Percentiles rank a stretch among this genome's conserved stretches.
These are phyloP conservation scores for Bidens hawaiensis DNA, from an alignment of 140 eudicot genomes.

Conservation along the genomic window DNA sequence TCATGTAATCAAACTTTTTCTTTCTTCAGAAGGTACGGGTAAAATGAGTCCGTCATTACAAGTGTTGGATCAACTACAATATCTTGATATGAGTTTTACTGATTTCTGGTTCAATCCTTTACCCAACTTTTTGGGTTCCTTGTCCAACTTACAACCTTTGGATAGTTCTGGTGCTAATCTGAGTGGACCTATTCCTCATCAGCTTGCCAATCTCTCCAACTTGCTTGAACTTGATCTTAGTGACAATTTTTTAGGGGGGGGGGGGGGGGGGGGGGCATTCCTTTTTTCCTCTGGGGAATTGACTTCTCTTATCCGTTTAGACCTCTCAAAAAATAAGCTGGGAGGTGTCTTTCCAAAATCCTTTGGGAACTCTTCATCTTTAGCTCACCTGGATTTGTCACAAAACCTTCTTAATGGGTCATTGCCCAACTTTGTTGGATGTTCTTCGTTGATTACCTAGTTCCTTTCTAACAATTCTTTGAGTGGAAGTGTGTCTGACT, in stretches of 20 bases:
- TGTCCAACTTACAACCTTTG: slow-evolving; percentile 15
- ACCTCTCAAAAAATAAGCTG: slow-evolving; percentile 4
- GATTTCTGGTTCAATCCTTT: slow-evolving; percentile 14
- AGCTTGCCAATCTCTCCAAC: slow-evolving; percentile 30
- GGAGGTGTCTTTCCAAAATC: slow-evolving; percentile 8
- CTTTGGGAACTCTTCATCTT: slow-evolving; percentile 4
- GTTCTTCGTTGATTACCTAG: not conserved
- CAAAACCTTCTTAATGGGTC: not conserved
- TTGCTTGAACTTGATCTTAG: slow-evolving; percentile 12
- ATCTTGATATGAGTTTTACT: slow-evolving; percentile 13
- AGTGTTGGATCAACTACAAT: slow-evolving; percentile 8
- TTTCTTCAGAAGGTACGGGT: slow-evolving; percentile 8
- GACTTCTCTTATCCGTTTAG: slow-evolving; percentile 14
- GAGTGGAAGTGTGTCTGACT: not conserved
- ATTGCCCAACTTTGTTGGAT: slow-evolving; percentile 3
- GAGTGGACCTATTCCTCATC: slow-evolving; percentile 21
- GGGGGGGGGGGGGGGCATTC: slow-evolving; percentile 9
- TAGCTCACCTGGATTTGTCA: slow-evolving; percentile 8
- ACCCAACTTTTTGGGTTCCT: slow-evolving; percentile 30
- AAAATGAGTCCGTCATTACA: slow-evolving; percentile 20
- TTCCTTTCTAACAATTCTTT: not conserved
- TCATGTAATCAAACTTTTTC: slow-evolving; percentile 14
- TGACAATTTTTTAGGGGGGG: not conserved
- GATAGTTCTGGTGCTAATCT: not conserved
- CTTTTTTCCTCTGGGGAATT: slow-evolving; percentile 15